Evolutionary conservation across 345 rosid genomes (phyloP), one percentile per base, ranked within the genome.

Genomic region (Lumnitzera littorea): DNA sequence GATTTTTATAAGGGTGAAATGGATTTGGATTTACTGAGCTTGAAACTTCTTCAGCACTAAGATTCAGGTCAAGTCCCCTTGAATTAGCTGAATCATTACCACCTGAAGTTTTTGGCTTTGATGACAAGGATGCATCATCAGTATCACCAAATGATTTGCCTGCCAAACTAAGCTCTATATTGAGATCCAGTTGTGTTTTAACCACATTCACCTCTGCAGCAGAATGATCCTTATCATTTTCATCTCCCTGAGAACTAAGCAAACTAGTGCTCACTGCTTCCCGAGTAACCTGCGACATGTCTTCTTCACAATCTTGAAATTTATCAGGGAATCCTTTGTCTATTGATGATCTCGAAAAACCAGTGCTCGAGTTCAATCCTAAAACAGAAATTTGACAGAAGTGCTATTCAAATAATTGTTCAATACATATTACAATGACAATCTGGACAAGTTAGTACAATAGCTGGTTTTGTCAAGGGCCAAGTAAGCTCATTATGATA

Each of bases 11-110:
- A 63, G 64, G 72, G 46, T 65, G 58, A 46, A 77, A 54, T 24
- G 65, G 66, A 12, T 76, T 78, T 31, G 65, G 78, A 62, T 67
- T 80, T 62, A 71, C 58, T 36, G 85, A 80, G 77, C 83, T 84
- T 13, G 79, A 72, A 73, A 70, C 70, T 55, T 81, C 78, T 74
- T 80, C 85, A 31, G 74, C 63, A 48, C 78, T 82, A 24, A 85
- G 80, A 68, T 87, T 83, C 65, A 91, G 69, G 58, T 64, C 80
- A 48, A 65, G 62, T 49, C 74, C 74, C 62, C 20, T 65, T 3
- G 79, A 61, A 51, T 68, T 50, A 47, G 51, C 63, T 71, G 74
- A 60, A 58, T 74, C 62, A 55, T 50, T 57, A 16, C 49, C 60
- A 55, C 54, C 48, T 65, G 70, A 67, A 12, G 57, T 53, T 48